Percentiles rank a stretch among this genome's conserved stretches.
These are phyloP conservation scores for Pascua sp. DNA, from an alignment of 1,284 basidiomycete species.

Conservation along the genomic window DNA sequence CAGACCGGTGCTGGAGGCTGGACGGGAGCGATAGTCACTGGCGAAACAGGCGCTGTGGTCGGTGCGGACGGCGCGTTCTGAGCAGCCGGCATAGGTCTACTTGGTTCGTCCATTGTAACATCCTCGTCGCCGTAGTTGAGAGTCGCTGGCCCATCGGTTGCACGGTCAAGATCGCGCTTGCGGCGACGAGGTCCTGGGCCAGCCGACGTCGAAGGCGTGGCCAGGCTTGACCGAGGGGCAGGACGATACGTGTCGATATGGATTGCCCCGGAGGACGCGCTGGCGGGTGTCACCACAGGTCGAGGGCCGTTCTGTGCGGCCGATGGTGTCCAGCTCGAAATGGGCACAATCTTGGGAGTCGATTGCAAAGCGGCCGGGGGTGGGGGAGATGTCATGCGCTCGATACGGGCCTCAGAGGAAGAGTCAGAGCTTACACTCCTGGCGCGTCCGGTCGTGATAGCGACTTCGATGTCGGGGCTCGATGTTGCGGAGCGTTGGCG, in stretches of 20 bases:
- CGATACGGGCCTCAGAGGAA: slow-evolving; percentile 22
- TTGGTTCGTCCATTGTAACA: not conserved
- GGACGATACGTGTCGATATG: slow-evolving; percentile 6
- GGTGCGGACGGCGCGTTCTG: not conserved
- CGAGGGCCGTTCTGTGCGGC: not conserved
- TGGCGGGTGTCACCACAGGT: not conserved
- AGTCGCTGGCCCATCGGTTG: not conserved
- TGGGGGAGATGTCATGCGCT: slow-evolving; percentile 19
- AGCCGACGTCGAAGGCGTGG: not conserved
- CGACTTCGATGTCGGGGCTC: slow-evolving; percentile 27
- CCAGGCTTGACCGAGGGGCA: not conserved
- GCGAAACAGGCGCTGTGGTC: not conserved
- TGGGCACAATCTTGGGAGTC: slow-evolving; percentile 1
- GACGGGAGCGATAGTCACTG: not conserved
- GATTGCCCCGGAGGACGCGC: not conserved
- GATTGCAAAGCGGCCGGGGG: not conserved
- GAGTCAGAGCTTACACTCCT: slow-evolving; percentile 19
- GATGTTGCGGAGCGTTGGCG: slow-evolving; percentile 5
- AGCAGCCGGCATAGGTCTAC: no score
- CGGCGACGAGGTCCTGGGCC: not conserved
- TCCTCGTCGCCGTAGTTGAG: slow-evolving; percentile 27
- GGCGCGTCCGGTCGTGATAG: slow-evolving; percentile 11
- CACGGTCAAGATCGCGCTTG: slow-evolving; percentile 11
- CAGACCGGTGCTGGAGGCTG: not conserved
- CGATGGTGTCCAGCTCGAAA: slow-evolving; percentile 7